Evolutionary conservation across 2,329 filamentous ascomycete species (phyloP).

Genomic region (Microcera coccophila): DNA sequence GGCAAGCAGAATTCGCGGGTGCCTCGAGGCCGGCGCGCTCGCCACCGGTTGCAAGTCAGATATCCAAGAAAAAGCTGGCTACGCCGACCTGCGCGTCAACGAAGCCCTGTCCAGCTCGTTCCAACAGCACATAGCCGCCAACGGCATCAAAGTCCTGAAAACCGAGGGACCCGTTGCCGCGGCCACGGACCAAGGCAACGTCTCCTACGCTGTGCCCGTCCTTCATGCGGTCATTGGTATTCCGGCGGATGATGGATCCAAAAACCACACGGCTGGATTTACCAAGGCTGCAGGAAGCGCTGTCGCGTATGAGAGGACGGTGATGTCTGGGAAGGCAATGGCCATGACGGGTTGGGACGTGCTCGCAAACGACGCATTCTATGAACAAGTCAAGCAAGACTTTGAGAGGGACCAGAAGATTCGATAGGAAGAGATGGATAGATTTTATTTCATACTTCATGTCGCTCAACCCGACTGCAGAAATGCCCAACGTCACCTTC

Average conservation of each 20-base stretch:
- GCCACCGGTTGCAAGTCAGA: slow-evolving; percentile 36
- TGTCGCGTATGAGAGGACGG: slow-evolving; percentile 36
- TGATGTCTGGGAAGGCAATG: slow-evolving; percentile 45
- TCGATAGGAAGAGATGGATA: too few species aligned
- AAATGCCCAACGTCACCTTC: too few species aligned
- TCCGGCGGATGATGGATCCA: slow-evolving; percentile 33
- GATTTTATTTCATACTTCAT: too few species aligned
- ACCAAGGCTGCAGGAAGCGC: slow-evolving; percentile 42
- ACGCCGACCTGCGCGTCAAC: slow-evolving; percentile 45
- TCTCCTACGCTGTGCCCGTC: slow-evolving; percentile 43
- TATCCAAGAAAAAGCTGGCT: slow-evolving; percentile 28
- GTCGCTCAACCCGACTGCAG: too few species aligned
- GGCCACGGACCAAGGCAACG: slow-evolving; percentile 52
- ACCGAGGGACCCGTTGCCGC: slow-evolving; percentile 36
- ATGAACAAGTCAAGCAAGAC: too few species aligned
- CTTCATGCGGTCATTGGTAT: slow-evolving; percentile 49
- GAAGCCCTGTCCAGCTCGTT: slow-evolving; percentile 42
- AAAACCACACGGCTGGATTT: slow-evolving; percentile 40
- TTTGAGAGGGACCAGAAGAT: too few species aligned
- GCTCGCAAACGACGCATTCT: slow-evolving; percentile 22
- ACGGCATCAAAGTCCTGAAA: slow-evolving; percentile 35
- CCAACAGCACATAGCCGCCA: slow-evolving; percentile 39
- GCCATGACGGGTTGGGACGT: slow-evolving; percentile 35
- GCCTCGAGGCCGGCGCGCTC: slow-evolving; percentile 33
- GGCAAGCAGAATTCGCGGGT: slow-evolving; percentile 31